Evolutionary conservation across 2,329 filamentous ascomycete species (phyloP).

Genomic region (Ascomycota sp.): DNA sequence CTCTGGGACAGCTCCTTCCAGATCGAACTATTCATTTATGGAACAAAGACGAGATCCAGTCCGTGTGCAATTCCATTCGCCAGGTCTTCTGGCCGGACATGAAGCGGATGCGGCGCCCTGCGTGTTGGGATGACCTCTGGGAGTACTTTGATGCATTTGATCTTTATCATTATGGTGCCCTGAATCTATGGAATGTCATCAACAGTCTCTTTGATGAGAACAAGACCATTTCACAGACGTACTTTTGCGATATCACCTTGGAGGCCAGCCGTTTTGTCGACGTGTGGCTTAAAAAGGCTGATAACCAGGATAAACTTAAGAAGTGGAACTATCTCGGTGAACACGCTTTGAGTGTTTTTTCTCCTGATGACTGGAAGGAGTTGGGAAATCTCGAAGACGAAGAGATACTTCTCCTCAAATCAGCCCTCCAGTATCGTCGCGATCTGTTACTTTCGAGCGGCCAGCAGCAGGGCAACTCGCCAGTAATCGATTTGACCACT

Average conservation of each 20-base stretch:
- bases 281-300: constrained; percentile 11
- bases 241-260: constrained; percentile 6
- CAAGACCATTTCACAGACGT: constrained; percentile 10
- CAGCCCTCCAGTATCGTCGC: constrained; percentile 13
- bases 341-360: constrained; percentile 9
- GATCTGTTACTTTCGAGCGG: constrained; percentile 6
- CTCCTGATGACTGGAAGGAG: constrained; percentile 7
- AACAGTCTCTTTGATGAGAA: constrained; percentile 20
- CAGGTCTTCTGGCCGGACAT: constrained; percentile 14
- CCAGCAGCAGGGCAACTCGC: constrained; percentile 1
- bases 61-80: constrained; percentile 16
- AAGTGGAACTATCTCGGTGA: constrained; percentile 9
- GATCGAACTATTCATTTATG: constrained; percentile 14
- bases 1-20: constrained; percentile 8
- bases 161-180: constrained; percentile 22
- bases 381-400: constrained; percentile 11
- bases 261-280: constrained; percentile 16
- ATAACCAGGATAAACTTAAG: constrained; percentile 12
- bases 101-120: constrained; percentile 10
- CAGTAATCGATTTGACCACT: constrained; percentile 8
- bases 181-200: constrained; percentile 26
- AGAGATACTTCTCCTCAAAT: constrained; percentile 9
- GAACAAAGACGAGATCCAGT: constrained; percentile 17
- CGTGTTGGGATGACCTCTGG: constrained; percentile 20
- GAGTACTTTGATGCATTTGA: constrained; percentile 25